A percentile compares a stretch with the other conserved stretches of the same genome.
Evolutionary conservation across 768 basidiomycete genomes (phyloP).

Genomic region (Suillus hirtellus): DNA sequence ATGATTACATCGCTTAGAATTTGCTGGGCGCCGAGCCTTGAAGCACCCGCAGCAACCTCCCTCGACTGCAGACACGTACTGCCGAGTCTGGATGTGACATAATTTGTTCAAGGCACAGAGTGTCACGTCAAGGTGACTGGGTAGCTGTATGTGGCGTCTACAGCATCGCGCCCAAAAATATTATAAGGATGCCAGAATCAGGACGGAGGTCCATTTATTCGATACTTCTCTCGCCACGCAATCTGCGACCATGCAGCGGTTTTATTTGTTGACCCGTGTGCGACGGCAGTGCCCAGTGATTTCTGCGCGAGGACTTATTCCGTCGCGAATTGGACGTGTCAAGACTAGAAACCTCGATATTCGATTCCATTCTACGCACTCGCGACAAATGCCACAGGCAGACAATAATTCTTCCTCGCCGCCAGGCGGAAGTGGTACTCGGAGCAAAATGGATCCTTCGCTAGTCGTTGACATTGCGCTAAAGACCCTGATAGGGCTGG

Average conservation of each 20-base stretch:
- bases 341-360: background rate
- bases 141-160: background rate
- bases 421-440: background rate
- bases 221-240: background rate
- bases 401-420: background rate
- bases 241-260: background rate
- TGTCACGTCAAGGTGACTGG: background rate
- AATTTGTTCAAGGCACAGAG: background rate
- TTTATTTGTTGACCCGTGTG: background rate
- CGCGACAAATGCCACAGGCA: background rate
- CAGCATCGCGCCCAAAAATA: background rate
- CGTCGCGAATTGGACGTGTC: background rate
- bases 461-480: background rate
- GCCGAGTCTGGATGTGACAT: background rate
- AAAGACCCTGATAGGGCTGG: background rate
- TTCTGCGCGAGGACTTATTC: background rate
- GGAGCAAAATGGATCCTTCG: background rate
- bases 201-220: background rate
- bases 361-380: background rate
- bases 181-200: background rate
- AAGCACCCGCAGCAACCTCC: background rate
- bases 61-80: background rate
- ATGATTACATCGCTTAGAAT: background rate
- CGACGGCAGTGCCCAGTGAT: background rate
- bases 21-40: background rate